Evolutionary conservation across 768 basidiomycete species (phyloP), one percentile per base, ranked within the genome.

Genomic region (Pisolithus orientalis): DNA sequence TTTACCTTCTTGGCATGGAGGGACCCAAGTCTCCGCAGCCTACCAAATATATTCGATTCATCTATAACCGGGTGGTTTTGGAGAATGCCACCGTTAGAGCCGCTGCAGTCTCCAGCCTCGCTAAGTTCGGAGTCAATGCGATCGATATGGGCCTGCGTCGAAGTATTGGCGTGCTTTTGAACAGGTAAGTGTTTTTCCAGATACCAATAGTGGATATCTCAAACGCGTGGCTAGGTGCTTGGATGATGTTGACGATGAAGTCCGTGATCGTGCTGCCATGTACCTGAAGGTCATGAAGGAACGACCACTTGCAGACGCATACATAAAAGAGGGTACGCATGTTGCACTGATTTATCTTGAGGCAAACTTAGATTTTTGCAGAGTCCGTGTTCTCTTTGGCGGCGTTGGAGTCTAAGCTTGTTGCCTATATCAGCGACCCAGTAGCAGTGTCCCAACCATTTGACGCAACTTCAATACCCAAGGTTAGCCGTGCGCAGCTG

Each of bases 211-310:
- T 34, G 16, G 53, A 32, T 5, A 25, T 28, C 56, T 54, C 9
- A 62, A 40, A 24, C 34, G 39, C 51, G 31, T 24, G 47, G 28
- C 13, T 56, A 94, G 94, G 56, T 99, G 96, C 65, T 74, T 99
- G 60, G 95, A 98, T 65, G 96, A 99, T 67, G 91, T 97, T 17
- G 96, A 99, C 55, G 96, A 99, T 62, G 96, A 99, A 75, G 96
- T 99, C 49, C 85, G 96, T 42, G 96, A 99, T 70, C 88, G 96
- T 47, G 96, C 96, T 5, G 90, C 96, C 8, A 78, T 99, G 71
- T 98, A 96, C 69, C 79, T 98, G 56, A 87, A 82, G 68, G 80
- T 88, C 4, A 82, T 95, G 64, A 80, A 84, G 59, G 89, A 88
- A 64, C 80, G 87, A 57, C 70, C 79, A 9, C 75, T 99, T 52